A percentile compares a stretch with the other conserved stretches of the same genome.
phyloP scores from a whole-genome alignment of 331 rosid genomes.

The Quercus tomentella region DNA sequence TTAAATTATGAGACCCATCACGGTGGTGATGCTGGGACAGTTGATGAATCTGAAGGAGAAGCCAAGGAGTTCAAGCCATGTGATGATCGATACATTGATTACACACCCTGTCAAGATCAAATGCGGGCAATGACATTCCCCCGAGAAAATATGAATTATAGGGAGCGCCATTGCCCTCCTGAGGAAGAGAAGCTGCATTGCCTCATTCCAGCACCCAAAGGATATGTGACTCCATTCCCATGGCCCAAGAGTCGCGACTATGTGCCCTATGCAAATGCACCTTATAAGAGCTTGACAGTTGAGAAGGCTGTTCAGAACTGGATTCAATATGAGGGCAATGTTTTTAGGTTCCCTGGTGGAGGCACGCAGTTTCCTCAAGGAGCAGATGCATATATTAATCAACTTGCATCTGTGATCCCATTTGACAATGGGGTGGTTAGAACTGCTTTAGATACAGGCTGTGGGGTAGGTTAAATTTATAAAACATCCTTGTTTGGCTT shows the following conservation, averaged over 20 bases:
- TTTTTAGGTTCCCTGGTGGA: slow-evolving; percentile 87
- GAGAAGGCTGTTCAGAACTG: slow-evolving; percentile 95
- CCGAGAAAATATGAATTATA: slow-evolving; percentile 64
- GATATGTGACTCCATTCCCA: slow-evolving; percentile 72
- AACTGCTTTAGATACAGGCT: slow-evolving; percentile 80
- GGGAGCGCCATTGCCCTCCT: slow-evolving; percentile 79
- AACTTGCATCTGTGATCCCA: slow-evolving; percentile 72
- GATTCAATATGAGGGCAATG: slow-evolving; percentile 84
- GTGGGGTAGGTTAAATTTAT: slow-evolving; percentile 59
- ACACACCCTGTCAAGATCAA: slow-evolving; percentile 86
- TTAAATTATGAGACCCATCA: slow-evolving; percentile 68
- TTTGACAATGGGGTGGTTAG: slow-evolving; percentile 64
- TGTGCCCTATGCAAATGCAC: slow-evolving; percentile 80
- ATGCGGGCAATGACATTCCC: slow-evolving; percentile 75
- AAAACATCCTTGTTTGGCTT: slow-evolving; percentile 10
- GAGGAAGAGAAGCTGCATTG: slow-evolving; percentile 58
- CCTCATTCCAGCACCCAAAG: slow-evolving; percentile 76
- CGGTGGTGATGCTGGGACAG: slow-evolving; percentile 22
- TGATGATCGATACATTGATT: slow-evolving; percentile 40
- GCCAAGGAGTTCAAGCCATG: slow-evolving; percentile 53
- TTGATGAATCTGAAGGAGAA: slow-evolving; percentile 24
- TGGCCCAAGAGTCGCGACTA: slow-evolving; percentile 90
- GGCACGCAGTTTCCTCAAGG: slow-evolving; percentile 92
- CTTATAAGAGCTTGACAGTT: slow-evolving; percentile 75
- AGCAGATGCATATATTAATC: slow-evolving; percentile 72